Evolutionary conservation across 225 moss, liverwort and hornwort genomes (phyloP).

Genomic region (Lunularia cruciata): DNA sequence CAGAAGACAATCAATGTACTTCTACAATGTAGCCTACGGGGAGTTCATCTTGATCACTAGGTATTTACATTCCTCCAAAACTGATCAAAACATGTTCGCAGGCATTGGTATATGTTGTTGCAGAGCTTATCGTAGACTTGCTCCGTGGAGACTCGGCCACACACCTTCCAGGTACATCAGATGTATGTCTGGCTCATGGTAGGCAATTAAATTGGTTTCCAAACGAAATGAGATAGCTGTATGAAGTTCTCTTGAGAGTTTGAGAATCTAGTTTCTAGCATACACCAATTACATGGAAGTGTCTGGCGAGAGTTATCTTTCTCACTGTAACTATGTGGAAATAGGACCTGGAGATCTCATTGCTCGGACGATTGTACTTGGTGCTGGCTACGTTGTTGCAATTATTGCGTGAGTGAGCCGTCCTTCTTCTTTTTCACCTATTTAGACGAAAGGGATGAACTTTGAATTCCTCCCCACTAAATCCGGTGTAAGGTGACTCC

Average conservation of each 20-base stretch:
- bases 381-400: constrained; percentile 70
- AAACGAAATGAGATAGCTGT: too few relatives aligned
- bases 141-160: constrained; percentile 46
- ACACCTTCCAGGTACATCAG: constrained; percentile 54
- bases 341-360: constrained; percentile 70
- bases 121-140: constrained; percentile 82
- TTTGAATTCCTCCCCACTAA: too few relatives aligned
- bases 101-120: constrained; percentile 69
- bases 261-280: too few relatives aligned
- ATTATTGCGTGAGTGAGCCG: constrained; percentile 38
- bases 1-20: too few relatives aligned
- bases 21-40: too few relatives aligned
- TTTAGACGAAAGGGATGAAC: neutral
- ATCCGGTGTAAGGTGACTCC: too few relatives aligned
- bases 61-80: too few relatives aligned
- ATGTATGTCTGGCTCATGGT: neutral
- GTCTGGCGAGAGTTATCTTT: too few relatives aligned
- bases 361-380: constrained; percentile 61
- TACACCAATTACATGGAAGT: too few relatives aligned
- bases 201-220: too few relatives aligned
- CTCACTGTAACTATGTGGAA: constrained; percentile 1
- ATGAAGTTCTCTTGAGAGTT: too few relatives aligned
- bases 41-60: too few relatives aligned
- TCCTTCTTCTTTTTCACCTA: neutral
- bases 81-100: constrained; percentile 24